These are phyloP conservation scores for Fusarium penzigii DNA, from an alignment of 2,329 filamentous ascomycete species.

Conservation along the genomic window DNA sequence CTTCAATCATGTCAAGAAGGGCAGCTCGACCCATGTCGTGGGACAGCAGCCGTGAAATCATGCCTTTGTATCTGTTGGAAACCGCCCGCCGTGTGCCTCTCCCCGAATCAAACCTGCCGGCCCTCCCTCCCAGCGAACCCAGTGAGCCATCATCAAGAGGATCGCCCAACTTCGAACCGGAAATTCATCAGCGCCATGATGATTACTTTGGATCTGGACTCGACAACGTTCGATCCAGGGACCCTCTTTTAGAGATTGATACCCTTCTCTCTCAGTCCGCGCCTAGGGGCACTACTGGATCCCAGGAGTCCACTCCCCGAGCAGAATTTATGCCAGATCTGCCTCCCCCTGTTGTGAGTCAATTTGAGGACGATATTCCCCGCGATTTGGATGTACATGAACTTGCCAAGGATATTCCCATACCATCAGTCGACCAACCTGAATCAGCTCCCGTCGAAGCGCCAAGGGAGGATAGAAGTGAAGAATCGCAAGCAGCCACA, in stretches of 20 bases:
- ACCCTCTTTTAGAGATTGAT: constrained; percentile 41
- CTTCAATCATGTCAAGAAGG: constrained; percentile 36
- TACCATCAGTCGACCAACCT: constrained; percentile 23
- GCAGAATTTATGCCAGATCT: constrained; percentile 46
- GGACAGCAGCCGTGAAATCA: constrained; percentile 69
- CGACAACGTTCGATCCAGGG: constrained; percentile 17
- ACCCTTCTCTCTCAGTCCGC: constrained; percentile 36
- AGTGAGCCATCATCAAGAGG: constrained; percentile 40
- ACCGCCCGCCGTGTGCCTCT: constrained; percentile 46
- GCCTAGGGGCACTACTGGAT: constrained; percentile 52
- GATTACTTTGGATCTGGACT: constrained; percentile 30
- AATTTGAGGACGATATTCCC: constrained; percentile 2
- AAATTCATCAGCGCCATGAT: constrained; percentile 26
- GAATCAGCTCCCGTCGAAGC: constrained; percentile 43
- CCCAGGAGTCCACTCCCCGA: constrained; percentile 69
- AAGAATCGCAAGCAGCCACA: constrained; percentile 42
- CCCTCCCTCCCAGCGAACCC: constrained; percentile 49
- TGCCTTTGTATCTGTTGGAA: constrained; percentile 82
- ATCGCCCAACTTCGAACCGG: constrained; percentile 36
- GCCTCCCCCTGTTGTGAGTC: constrained; percentile 10
- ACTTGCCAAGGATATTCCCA: background rate
- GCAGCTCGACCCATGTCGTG: constrained; percentile 58
- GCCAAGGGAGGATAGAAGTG: constrained; percentile 45
- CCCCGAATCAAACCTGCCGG: constrained; percentile 46
- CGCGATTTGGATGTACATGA: background rate